Evolutionary conservation across 306 rosid genomes (phyloP).

Genomic region (Medicago lupulina): DNA sequence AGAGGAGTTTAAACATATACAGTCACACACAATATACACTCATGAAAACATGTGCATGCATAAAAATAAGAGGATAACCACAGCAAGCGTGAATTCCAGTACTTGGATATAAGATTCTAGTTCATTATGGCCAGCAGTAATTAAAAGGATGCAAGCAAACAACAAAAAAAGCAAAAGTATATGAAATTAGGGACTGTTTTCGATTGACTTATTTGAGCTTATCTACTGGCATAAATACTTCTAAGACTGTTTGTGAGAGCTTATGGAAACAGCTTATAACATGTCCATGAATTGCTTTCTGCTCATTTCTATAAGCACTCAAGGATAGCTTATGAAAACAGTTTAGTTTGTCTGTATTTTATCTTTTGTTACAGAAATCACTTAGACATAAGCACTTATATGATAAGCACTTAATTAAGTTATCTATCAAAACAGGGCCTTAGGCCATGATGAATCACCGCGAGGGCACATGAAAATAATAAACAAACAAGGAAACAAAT

Average conservation of each 20-base stretch:
- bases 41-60: not conserved
- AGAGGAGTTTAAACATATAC: not conserved
- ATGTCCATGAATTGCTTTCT: no score
- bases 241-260: no score
- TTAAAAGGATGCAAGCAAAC: constrained; percentile 3
- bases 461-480: not conserved
- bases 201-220: no score
- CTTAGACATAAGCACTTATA: no score
- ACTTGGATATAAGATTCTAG: constrained; percentile 10
- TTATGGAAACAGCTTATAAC: no score
- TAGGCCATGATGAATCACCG: constrained; percentile 1
- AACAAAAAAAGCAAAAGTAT: constrained; percentile 2
- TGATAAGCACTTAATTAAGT: no score
- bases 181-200: not conserved
- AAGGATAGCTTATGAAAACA: no score
- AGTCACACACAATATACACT: not conserved
- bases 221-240: no score
- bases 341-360: no score
- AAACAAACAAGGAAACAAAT: constrained; percentile 15
- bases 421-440: no score
- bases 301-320: no score
- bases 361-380: no score
- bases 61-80: not conserved
- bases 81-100: not conserved
- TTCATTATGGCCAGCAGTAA: constrained; percentile 6